Evolutionary conservation across 768 basidiomycete species (phyloP).

Genomic region (Gymnopilus dilepis): DNA sequence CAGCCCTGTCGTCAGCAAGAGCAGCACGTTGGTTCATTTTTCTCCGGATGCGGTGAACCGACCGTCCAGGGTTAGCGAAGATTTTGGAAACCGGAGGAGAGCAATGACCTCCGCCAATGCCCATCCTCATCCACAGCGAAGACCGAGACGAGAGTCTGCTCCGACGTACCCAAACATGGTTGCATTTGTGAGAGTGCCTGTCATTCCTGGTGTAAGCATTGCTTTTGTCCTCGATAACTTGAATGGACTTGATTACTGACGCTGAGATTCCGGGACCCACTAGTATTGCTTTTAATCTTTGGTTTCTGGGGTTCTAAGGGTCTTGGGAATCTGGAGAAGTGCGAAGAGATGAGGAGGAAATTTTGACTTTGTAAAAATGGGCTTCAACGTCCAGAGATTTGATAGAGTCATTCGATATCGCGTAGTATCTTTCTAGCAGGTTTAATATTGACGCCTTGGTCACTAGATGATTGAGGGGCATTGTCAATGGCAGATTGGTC

Average conservation of each 20-base stretch:
- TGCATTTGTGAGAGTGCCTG: background rate
- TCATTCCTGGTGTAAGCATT: background rate
- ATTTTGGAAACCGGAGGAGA: background rate
- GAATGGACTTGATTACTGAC: background rate
- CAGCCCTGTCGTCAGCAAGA: constrained; percentile 2
- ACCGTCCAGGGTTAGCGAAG: background rate
- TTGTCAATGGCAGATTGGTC: no score
- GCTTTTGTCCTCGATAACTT: background rate
- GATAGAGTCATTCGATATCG: no score
- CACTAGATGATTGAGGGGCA: no score
- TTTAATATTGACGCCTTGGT: no score
- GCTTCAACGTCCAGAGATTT: no score
- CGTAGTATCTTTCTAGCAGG: no score
- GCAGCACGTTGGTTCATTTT: background rate
- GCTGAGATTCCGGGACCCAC: background rate
- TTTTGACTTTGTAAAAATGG: no score
- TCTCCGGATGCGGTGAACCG: background rate
- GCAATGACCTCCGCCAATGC: background rate
- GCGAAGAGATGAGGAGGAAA: no score
- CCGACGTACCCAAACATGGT: background rate
- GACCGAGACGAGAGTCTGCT: background rate
- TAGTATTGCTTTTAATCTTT: background rate
- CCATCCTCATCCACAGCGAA: background rate
- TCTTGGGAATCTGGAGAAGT: no score
- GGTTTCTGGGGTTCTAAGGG: no score